phyloP scores from a whole-genome alignment of 805 yeast species.

The Kluyveromyces wickerhamii region DNA sequence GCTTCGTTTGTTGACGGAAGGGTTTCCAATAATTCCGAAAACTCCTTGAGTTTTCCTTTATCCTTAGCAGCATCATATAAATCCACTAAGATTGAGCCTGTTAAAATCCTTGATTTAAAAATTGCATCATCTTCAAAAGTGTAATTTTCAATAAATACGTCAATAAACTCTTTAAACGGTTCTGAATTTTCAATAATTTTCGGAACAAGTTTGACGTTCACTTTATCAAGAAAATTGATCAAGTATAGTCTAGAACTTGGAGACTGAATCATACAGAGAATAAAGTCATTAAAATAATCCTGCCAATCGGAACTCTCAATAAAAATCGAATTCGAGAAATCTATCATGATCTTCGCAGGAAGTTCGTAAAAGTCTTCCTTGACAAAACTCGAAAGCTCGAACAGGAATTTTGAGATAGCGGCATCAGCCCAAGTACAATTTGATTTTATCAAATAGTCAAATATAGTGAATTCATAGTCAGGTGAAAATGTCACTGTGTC shows the following conservation, averaged over 20 bases:
- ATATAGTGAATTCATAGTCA: constrained; percentile 22
- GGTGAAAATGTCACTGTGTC: too few species aligned
- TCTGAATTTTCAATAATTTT: constrained; percentile 14
- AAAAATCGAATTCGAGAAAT: constrained; percentile 26
- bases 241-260: constrained; percentile 20
- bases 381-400: constrained; percentile 30
- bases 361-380: constrained; percentile 24
- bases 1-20: constrained; percentile 2
- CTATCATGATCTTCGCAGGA: constrained; percentile 29
- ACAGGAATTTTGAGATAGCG: constrained; percentile 30
- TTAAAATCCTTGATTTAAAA: constrained; percentile 28
- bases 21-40: constrained; percentile 12
- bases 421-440: constrained; percentile 16
- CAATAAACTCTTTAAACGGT: constrained; percentile 16
- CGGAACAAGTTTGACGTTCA: constrained; percentile 22
- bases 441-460: constrained; percentile 21
- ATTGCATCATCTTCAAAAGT: constrained; percentile 23
- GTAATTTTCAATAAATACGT: constrained; percentile 20
- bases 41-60: constrained; percentile 13
- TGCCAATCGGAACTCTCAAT: constrained; percentile 15
- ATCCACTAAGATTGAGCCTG: constrained; percentile 27
- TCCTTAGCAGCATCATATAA: constrained; percentile 28
- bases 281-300: constrained; percentile 30
- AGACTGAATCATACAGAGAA: constrained; percentile 7
- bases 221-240: constrained; percentile 24